A percentile compares a stretch with the other conserved stretches of the same genome.
phyloP scores from a whole-genome alignment of 768 basidiomycete species.

The Rhodotorula diobovata region DNA sequence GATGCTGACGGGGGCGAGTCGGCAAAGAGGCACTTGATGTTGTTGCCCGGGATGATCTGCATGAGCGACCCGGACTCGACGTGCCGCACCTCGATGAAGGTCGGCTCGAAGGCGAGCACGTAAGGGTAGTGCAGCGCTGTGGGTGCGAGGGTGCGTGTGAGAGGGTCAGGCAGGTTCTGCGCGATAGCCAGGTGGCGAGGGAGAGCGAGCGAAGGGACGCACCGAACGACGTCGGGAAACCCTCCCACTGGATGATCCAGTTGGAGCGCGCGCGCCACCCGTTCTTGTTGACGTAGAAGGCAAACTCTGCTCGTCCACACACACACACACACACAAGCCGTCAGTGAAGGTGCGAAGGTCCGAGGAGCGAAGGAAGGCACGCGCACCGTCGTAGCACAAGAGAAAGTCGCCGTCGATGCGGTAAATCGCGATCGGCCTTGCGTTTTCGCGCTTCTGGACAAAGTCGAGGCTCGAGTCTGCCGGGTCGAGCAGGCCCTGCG shows the following conservation, averaged over 20 bases:
- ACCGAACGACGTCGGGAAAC: constrained; percentile 90
- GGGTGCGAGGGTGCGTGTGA: constrained; percentile 4
- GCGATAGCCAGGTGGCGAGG: neutral
- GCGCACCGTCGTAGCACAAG: constrained; percentile 90
- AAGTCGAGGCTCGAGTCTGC: constrained; percentile 86
- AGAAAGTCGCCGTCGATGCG: constrained; percentile 94
- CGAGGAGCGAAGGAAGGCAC: too few species aligned
- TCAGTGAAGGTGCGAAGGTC: neutral
- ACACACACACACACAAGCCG: constrained; percentile 18
- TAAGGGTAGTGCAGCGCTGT: constrained; percentile 92
- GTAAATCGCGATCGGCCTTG: constrained; percentile 92
- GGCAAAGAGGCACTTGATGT: constrained; percentile 82
- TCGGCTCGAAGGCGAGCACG: constrained; percentile 91
- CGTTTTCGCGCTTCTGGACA: constrained; percentile 79
- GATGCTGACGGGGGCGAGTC: constrained; percentile 83
- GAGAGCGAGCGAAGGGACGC: constrained; percentile 46
- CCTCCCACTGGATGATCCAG: constrained; percentile 98
- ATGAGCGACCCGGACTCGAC: constrained; percentile 86
- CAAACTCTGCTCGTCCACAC: constrained; percentile 67
- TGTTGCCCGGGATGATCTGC: constrained; percentile 65
- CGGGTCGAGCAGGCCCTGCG: constrained; percentile 91
- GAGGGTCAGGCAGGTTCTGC: neutral
- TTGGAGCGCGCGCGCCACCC: constrained; percentile 83
- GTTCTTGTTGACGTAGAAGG: constrained; percentile 96
- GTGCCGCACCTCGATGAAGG: constrained; percentile 92